Evolutionary conservation across 2,329 filamentous ascomycete genomes (phyloP).

Genomic region (Microdochium bolleyi): DNA sequence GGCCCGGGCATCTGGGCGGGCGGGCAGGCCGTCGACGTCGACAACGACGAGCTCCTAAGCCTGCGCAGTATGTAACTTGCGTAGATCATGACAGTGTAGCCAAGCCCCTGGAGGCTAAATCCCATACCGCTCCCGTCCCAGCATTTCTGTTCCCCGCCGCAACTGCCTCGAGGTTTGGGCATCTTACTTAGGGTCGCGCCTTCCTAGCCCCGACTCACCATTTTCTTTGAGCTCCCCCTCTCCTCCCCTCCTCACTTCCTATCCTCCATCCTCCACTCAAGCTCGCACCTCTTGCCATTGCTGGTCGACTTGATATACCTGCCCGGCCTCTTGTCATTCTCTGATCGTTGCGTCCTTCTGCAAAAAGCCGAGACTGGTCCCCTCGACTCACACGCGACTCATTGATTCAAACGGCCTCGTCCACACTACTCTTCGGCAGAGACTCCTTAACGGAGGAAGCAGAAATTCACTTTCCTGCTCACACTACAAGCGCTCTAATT

Average conservation of each 20-base stretch:
- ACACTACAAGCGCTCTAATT: neutral
- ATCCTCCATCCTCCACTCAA: neutral
- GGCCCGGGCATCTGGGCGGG: neutral
- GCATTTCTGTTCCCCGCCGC: neutral
- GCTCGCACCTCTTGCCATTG: neutral
- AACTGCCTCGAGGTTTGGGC: neutral
- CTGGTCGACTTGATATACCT: neutral
- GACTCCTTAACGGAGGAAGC: neutral
- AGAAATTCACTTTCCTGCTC: neutral
- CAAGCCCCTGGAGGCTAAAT: neutral
- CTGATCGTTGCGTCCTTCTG: neutral
- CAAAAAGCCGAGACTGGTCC: neutral
- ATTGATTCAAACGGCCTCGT: neutral
- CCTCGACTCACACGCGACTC: neutral
- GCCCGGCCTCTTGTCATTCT: neutral
- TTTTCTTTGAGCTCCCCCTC: neutral
- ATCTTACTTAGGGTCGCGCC: neutral
- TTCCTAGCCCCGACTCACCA: neutral
- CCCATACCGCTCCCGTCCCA: neutral
- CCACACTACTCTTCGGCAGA: neutral
- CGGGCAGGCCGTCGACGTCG: too few species aligned
- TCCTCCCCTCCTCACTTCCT: neutral
- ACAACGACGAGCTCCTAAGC: too few species aligned
- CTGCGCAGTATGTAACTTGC: too few species aligned
- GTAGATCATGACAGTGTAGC: neutral